Percentiles rank a stretch among this genome's conserved stretches.
Conservation (phyloP, 148 eudicot genomes). For the Dianthus caryophyllus region DNA sequence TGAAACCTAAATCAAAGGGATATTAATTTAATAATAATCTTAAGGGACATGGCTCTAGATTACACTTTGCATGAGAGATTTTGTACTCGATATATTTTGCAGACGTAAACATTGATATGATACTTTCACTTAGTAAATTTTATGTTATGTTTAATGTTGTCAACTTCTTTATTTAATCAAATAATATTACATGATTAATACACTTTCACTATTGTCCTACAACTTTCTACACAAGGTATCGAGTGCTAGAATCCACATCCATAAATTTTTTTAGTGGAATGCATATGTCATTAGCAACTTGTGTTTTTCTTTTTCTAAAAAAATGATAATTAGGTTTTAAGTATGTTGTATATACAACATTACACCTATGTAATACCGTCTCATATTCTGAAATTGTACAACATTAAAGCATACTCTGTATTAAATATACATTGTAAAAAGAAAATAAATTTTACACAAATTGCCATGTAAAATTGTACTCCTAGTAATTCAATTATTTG, state of each 20-base stretch:
- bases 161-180: too few species aligned
- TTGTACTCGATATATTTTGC: not conserved
- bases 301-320: constrained; percentile 1
- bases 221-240: not conserved
- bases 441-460: too few species aligned
- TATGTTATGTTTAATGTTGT: too few species aligned
- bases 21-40: not conserved
- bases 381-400: too few species aligned
- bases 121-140: not conserved
- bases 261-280: constrained; percentile 5
- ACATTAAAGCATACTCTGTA: too few species aligned
- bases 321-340: not conserved
- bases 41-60: not conserved
- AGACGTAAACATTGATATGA: not conserved
- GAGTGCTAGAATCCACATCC: constrained; percentile 15
- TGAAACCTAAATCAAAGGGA: not conserved
- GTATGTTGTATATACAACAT: not conserved
- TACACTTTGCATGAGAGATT: not conserved
- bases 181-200: too few species aligned
- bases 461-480: too few species aligned
- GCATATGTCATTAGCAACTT: constrained; percentile 18
- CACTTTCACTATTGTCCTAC: not conserved
- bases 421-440: too few species aligned
- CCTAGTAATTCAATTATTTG: too few species aligned
- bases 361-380: too few species aligned